Percentiles rank a stretch among this genome's conserved stretches.
These are phyloP conservation scores for Dendrobium officinale DNA, from an alignment of 106 monocot genomes.

Conservation along the genomic window DNA sequence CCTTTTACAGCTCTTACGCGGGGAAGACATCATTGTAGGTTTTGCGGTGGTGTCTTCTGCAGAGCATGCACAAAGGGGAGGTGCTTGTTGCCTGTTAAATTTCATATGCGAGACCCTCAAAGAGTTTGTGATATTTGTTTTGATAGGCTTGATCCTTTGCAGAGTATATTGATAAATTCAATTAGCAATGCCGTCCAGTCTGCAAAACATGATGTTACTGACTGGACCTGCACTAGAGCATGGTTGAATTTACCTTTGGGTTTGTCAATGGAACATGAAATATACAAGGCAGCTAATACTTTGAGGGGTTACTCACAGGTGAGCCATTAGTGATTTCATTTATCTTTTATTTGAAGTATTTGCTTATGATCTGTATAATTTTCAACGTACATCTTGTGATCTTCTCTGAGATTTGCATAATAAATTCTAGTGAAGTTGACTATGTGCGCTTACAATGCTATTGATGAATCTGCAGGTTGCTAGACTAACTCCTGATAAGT, in stretches of 20 bases:
- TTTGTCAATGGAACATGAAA: slow-evolving; percentile 89
- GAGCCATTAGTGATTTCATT: background rate
- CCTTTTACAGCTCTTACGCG: slow-evolving; percentile 70
- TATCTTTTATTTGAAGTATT: background rate
- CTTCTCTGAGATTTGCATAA: background rate
- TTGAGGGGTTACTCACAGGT: slow-evolving; percentile 81
- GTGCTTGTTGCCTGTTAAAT: slow-evolving; percentile 71
- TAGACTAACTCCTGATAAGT: slow-evolving; percentile 71
- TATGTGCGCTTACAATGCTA: background rate
- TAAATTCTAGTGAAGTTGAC: background rate
- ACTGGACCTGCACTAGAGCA: slow-evolving; percentile 84
- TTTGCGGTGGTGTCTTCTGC: slow-evolving; percentile 89
- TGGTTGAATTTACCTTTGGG: slow-evolving; percentile 94
- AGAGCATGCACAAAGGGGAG: slow-evolving; percentile 73
- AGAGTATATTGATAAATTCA: slow-evolving; percentile 48
- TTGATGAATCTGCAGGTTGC: slow-evolving; percentile 45
- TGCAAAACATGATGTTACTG: slow-evolving; percentile 90
- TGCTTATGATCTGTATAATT: background rate
- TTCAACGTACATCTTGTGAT: background rate
- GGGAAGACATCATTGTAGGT: slow-evolving; percentile 91
- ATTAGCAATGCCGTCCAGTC: slow-evolving; percentile 78
- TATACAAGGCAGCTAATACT: slow-evolving; percentile 80
- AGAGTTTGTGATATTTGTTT: slow-evolving; percentile 88
- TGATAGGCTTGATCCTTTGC: slow-evolving; percentile 79
- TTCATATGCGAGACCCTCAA: slow-evolving; percentile 64